phyloP scores from a whole-genome alignment of 2,329 filamentous ascomycete species.

The Claviceps arundinis region DNA sequence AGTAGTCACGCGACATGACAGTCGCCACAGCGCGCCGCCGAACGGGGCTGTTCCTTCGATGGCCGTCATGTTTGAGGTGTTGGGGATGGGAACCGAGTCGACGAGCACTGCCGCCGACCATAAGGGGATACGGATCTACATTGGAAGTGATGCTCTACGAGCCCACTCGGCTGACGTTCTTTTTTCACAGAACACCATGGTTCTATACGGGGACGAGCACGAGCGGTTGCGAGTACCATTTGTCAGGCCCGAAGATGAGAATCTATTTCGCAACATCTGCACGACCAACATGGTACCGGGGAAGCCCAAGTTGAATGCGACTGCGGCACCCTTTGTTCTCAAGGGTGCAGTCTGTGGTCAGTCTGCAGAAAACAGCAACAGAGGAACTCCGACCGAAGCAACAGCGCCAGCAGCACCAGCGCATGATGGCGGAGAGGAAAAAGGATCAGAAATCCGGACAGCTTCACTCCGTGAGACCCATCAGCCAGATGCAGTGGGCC shows the following conservation, averaged over 20 bases:
- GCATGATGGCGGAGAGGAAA: not conserved
- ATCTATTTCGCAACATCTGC: conserved; percentile 61
- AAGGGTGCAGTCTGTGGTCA: conserved; percentile 20
- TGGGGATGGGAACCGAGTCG: conserved; percentile 35
- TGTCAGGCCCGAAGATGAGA: conserved; percentile 80
- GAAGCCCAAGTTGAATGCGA: conserved; percentile 46
- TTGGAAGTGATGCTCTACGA: conserved; percentile 80
- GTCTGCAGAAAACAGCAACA: conserved; percentile 7
- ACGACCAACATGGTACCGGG: conserved; percentile 44
- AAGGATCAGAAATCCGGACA: conserved; percentile 14
- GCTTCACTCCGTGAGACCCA: conserved; percentile 25
- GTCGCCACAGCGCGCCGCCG: conserved; percentile 59
- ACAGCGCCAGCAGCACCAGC: conserved; percentile 1
- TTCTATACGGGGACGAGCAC: conserved; percentile 72
- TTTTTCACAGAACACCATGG: conserved; percentile 83
- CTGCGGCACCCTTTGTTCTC: conserved; percentile 28
- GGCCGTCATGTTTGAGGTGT: conserved; percentile 64
- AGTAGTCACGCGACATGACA: conserved; percentile 62
- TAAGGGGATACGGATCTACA: conserved; percentile 67
- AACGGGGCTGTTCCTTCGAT: conserved; percentile 63
- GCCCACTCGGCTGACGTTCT: conserved; percentile 81
- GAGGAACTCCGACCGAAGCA: conserved; percentile 1
- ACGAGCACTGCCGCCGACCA: conserved; percentile 20
- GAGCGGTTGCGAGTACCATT: conserved; percentile 84
- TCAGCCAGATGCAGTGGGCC: conserved; percentile 20